Base-by-base conservation (phyloP, 768 basidiomycete species). In the Gautieria morchelliformis region DNA sequence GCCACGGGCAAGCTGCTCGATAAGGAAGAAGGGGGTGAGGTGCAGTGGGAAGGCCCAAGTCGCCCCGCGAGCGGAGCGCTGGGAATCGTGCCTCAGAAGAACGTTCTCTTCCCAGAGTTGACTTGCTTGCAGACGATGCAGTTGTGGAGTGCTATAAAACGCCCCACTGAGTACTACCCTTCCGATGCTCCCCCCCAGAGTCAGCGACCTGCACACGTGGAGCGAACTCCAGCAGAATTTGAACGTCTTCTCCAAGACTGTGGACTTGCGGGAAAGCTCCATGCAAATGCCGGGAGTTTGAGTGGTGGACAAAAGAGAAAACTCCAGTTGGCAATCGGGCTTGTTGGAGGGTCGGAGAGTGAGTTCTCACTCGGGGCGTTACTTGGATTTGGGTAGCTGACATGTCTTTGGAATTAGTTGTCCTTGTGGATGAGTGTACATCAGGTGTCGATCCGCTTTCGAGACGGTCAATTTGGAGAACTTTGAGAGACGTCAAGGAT, bases 221-320 rank as follows among this genome's bases (percentile, higher is more conserved):
- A 57, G 22, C 58, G 55, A 52, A 68, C 62, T 11, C 71, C 79
- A 19, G 83, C 84, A 59, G 83, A 88, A 63, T 69, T 84, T 19
- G 78, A 77, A 51, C 82, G 85, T 62, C 69, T 90, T 4, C 64
- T 91, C 57, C 70, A 73, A 19, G 84, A 88, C 64, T 91, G 89
- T 58, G 88, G 89, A 67, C 69, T 91, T 24, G 80, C 71, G n/a
- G 74, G 72, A 56, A 89, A 90, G 68, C 79, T 87, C 11, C 72
- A 83, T 60, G 74, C 81, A 14, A 84, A 84, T 62, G 81, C 87
- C 1, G 72, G 72, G 53, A 84, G 80, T 1, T 74, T 91, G 37
- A 84, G 82, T 48, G 89, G 89, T 1, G 89, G 89, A 8, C 88
- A 91, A 71, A 90, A 89, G 71, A 68, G 89, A 64, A 90, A 90